Evolutionary conservation across 495 filamentous ascomycete species (phyloP).

Genomic region (Aspergillus homomorphus): DNA sequence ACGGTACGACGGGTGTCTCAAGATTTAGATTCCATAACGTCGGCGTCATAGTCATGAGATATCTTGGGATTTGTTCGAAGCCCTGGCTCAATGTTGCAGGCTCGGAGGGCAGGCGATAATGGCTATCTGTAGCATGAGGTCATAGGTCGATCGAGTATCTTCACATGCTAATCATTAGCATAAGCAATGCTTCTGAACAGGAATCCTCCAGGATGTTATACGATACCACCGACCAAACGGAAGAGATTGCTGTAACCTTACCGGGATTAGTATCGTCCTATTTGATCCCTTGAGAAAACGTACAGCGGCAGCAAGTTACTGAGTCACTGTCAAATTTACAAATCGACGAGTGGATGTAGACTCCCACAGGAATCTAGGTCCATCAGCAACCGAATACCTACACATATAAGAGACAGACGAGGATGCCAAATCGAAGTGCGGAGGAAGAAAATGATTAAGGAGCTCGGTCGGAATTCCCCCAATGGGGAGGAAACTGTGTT

Average conservation of each 20-base stretch:
- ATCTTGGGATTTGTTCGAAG: background rate
- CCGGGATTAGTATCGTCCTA: slow-evolving; percentile 5
- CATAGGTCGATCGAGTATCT: slow-evolving; percentile 2
- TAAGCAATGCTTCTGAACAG: background rate
- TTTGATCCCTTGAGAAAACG: slow-evolving; percentile 12
- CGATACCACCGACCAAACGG: slow-evolving; percentile 3
- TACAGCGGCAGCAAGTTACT: no score
- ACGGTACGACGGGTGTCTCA: slow-evolving; percentile 2
- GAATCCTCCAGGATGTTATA: background rate
- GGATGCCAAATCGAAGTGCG: no score
- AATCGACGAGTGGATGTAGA: no score
- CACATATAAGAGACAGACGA: no score
- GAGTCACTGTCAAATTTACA: no score
- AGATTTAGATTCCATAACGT: background rate
- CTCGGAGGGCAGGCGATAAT: background rate
- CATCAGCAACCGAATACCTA: no score
- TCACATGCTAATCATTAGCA: background rate
- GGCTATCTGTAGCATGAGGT: slow-evolving; percentile 4
- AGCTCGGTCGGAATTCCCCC: no score
- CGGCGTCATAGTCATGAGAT: slow-evolving; percentile 5
- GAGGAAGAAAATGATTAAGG: no score
- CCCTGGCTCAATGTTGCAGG: background rate
- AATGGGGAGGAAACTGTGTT: no score
- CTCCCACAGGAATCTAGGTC: no score
- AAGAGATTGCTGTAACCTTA: slow-evolving; percentile 3